A percentile compares a stretch with the other conserved stretches of the same genome.
Conservation (phyloP, 2,329 filamentous ascomycete species). For the Phaeosphaeriaceae sp. region DNA sequence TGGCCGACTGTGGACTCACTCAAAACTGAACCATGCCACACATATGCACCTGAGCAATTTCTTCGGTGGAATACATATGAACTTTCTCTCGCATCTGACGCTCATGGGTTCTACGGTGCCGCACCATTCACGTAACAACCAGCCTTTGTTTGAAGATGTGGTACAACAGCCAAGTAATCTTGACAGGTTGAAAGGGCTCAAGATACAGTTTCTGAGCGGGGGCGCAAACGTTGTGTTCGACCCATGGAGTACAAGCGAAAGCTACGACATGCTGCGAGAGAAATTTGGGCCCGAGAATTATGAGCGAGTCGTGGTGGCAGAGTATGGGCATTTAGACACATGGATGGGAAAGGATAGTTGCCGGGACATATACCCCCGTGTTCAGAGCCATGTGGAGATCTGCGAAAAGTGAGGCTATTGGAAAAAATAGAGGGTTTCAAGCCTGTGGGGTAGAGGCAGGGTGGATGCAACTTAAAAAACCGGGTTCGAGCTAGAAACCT, state of each 20-base stretch:
- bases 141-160: conserved; percentile 8
- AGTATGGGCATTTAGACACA: conserved; percentile 67
- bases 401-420: no score
- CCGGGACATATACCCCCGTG: conserved; percentile 64
- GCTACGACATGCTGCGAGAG: conserved; percentile 61
- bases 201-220: conserved; percentile 20
- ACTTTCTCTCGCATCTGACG: conserved; percentile 63
- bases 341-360: conserved; percentile 67
- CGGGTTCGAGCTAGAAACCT: no score
- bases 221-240: conserved; percentile 60
- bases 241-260: conserved; percentile 60
- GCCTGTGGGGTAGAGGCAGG: no score
- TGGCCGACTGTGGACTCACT: conserved; percentile 67
- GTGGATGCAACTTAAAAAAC: no score
- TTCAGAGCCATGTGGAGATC: conserved; percentile 33
- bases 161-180: conserved; percentile 11
- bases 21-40: conserved; percentile 69
- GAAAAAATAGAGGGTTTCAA: no score
- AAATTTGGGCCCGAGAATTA: conserved; percentile 60
- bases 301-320: conserved; percentile 59
- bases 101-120: conserved; percentile 52
- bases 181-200: conserved; percentile 13
- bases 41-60: conserved; percentile 55
- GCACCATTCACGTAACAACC: conserved; percentile 12
- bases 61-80: conserved; percentile 69